Evolutionary conservation across 179 eudicot species (phyloP).

Genomic region (Beta corolliflora): DNA sequence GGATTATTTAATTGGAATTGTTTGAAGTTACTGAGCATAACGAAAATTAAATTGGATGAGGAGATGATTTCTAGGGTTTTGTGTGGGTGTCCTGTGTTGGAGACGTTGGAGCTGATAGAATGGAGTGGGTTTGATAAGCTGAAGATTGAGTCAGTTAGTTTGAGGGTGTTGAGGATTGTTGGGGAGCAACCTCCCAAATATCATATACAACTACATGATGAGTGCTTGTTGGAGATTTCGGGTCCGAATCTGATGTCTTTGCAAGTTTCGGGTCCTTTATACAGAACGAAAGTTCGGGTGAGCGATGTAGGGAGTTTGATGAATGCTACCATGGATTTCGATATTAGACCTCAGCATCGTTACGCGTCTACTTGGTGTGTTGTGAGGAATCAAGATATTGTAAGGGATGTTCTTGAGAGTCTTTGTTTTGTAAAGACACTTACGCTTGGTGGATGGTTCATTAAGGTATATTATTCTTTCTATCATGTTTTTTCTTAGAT

Average conservation of each 20-base stretch:
- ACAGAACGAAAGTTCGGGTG: constrained; percentile 25
- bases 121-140: constrained; percentile 28
- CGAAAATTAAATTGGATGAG: constrained; percentile 3
- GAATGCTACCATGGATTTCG: constrained; percentile 27
- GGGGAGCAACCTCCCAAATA: constrained; percentile 18
- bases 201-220: background rate
- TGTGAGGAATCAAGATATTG: constrained; percentile 22
- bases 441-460: constrained; percentile 27
- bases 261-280: constrained; percentile 27
- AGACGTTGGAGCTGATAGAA: constrained; percentile 26
- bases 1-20: constrained; percentile 15
- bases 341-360: background rate
- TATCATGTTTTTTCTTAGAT: background rate
- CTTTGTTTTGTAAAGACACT: constrained; percentile 21
- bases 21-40: constrained; percentile 21
- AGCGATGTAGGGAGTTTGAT: constrained; percentile 27
- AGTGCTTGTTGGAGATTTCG: constrained; percentile 23
- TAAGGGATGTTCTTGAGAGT: constrained; percentile 31
- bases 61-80: constrained; percentile 27
- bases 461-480: constrained; percentile 24
- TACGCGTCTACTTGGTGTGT: background rate
- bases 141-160: constrained; percentile 25
- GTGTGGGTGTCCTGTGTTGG: constrained; percentile 28
- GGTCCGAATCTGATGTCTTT: constrained; percentile 27
- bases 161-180: constrained; percentile 28